Conservation (phyloP, 1,284 basidiomycete genomes). For the Porogramme epimiltina region DNA sequence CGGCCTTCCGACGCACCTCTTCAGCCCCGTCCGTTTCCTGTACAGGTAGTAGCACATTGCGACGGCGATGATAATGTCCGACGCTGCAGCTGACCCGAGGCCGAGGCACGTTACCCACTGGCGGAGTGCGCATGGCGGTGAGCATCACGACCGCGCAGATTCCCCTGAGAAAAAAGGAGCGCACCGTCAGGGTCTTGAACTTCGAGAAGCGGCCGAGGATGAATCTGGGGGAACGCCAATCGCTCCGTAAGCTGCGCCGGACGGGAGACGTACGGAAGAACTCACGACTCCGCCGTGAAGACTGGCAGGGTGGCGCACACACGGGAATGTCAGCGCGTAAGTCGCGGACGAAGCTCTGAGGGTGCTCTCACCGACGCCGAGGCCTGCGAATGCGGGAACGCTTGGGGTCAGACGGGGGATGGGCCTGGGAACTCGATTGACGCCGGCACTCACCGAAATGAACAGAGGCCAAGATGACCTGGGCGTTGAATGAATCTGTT, state of each 20-base stretch:
- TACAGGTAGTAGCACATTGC: slow-evolving; percentile 33
- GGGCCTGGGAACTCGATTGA: not conserved
- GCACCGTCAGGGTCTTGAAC: slow-evolving; percentile 26
- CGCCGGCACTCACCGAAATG: slow-evolving; percentile 22
- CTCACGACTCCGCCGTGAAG: slow-evolving; percentile 33
- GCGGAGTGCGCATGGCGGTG: not conserved
- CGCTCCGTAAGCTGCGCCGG: too few relatives aligned
- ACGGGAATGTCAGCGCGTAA: not conserved
- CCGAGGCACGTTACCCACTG: slow-evolving; percentile 34
- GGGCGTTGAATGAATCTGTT: not conserved
- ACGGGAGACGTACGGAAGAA: not conserved
- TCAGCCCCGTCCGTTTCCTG: slow-evolving; percentile 32
- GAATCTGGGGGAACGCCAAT: slow-evolving; percentile 19
- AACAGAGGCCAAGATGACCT: slow-evolving; percentile 25
- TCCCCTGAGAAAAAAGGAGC: not conserved
- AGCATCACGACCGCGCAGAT: not conserved
- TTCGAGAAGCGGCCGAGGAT: slow-evolving; percentile 28
- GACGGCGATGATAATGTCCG: slow-evolving; percentile 32
- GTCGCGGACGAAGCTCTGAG: not conserved
- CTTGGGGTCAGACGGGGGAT: not conserved
- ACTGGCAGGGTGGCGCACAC: slow-evolving; percentile 9
- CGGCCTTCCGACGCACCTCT: slow-evolving; percentile 19
- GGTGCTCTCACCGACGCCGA: slow-evolving; percentile 24
- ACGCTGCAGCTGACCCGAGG: slow-evolving; percentile 31
- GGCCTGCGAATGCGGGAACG: slow-evolving; percentile 7